Evolutionary conservation across 2,329 filamentous ascomycete species (phyloP).

Genomic region (Aspergillus amoenus): DNA sequence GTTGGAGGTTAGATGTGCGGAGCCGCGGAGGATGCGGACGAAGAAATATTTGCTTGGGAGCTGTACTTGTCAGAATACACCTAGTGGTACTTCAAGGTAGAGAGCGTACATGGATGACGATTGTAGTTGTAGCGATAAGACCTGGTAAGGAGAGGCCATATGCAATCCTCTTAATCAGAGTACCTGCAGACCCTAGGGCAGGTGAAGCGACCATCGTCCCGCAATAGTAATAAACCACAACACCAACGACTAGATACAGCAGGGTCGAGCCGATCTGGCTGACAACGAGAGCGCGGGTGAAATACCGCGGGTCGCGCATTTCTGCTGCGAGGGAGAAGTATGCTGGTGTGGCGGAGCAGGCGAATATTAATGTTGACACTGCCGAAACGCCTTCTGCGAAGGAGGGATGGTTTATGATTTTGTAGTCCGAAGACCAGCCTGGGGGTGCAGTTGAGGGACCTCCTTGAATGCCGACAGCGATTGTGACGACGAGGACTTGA

Average conservation of each 20-base stretch:
- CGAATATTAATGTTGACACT: conserved; percentile 30
- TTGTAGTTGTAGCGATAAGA: conserved; percentile 28
- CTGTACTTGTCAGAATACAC: neutral
- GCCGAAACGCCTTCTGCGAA: conserved; percentile 32
- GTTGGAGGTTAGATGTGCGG: conserved; percentile 22
- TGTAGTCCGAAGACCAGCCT: conserved; percentile 28
- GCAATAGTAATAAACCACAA: conserved; percentile 48
- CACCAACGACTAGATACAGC: conserved; percentile 35
- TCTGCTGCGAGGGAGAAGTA: conserved; percentile 40
- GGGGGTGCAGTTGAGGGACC: conserved; percentile 34
- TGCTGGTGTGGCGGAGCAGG: conserved; percentile 25
- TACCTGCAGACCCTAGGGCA: conserved; percentile 48
- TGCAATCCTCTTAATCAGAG: conserved; percentile 43
- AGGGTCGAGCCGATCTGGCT: conserved; percentile 32
- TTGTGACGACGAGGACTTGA: conserved; percentile 23
- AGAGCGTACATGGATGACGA: conserved; percentile 19
- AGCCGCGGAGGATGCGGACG: conserved; percentile 23
- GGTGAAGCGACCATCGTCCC: conserved; percentile 50
- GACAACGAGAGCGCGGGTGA: conserved; percentile 29
- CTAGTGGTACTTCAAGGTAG: too few species aligned
- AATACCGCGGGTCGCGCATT: conserved; percentile 36
- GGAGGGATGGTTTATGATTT: conserved; percentile 22
- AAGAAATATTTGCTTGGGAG: conserved; percentile 24
- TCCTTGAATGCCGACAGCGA: conserved; percentile 33
- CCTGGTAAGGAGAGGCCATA: conserved; percentile 43